Evolutionary conservation across 805 yeast genomes (phyloP).

Genomic region (Cephaloascus fragrans): DNA sequence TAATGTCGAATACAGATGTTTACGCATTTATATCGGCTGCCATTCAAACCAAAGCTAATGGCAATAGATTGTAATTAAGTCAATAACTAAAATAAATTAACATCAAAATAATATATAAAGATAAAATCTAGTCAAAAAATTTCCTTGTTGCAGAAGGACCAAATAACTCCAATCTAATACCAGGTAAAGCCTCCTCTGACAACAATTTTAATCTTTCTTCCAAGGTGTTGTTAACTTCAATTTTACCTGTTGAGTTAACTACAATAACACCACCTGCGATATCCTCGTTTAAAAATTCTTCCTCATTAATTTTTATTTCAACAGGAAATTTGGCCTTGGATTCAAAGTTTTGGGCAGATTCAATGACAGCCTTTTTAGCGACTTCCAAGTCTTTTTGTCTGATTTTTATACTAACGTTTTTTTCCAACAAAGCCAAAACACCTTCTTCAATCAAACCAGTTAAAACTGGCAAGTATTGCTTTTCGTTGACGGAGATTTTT

Average conservation of each 20-base stretch:
- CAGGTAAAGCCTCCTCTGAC: constrained; percentile 82
- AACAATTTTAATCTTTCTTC: constrained; percentile 87
- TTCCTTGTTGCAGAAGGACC: constrained; percentile 81
- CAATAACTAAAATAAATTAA: no score
- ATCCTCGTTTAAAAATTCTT: constrained; percentile 47
- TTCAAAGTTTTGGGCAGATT: constrained; percentile 56
- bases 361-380: constrained; percentile 51
- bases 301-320: constrained; percentile 45
- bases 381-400: constrained; percentile 54
- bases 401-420: constrained; percentile 51
- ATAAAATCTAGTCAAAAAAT: constrained; percentile 63
- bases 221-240: constrained; percentile 84
- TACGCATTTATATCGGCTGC: no score
- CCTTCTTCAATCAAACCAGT: constrained; percentile 74
- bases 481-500: constrained; percentile 41
- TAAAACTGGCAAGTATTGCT: constrained; percentile 59
- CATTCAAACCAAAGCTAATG: no score
- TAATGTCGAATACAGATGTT: no score
- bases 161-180: constrained; percentile 81
- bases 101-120: neutral
- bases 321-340: constrained; percentile 50
- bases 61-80: no score
- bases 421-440: constrained; percentile 64
- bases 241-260: constrained; percentile 64
- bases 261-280: constrained; percentile 81